Evolutionary conservation across 768 basidiomycete species (phyloP).

Genomic region (Pleurotus sapidus): DNA sequence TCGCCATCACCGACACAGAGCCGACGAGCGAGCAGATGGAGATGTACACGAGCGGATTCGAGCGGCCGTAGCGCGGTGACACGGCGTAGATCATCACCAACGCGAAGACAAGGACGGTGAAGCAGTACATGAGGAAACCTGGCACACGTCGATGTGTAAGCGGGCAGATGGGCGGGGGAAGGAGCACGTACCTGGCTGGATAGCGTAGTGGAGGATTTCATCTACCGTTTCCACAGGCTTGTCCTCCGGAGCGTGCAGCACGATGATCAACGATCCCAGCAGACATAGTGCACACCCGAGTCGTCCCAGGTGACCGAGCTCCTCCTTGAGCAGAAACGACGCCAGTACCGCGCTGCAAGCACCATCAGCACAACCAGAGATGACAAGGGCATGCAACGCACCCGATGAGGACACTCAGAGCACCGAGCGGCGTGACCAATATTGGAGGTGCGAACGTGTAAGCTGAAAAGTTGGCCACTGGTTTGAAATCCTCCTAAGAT

Average conservation of each 20-base stretch:
- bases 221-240: slow-evolving; percentile 91
- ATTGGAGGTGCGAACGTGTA: slow-evolving; percentile 98
- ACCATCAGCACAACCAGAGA: slow-evolving; percentile 2
- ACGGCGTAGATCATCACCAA: slow-evolving; percentile 85
- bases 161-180: background rate
- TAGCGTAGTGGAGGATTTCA: slow-evolving; percentile 87
- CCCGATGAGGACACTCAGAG: slow-evolving; percentile 95
- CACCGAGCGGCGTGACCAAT: slow-evolving; percentile 97
- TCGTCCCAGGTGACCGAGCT: slow-evolving; percentile 89
- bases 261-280: slow-evolving; percentile 89
- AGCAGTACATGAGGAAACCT: slow-evolving; percentile 92
- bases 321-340: slow-evolving; percentile 89
- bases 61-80: slow-evolving; percentile 81
- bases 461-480: slow-evolving; percentile 90
- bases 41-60: slow-evolving; percentile 88
- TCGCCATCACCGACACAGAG: slow-evolving; percentile 96
- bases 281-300: slow-evolving; percentile 82
- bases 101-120: slow-evolving; percentile 78
- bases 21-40: slow-evolving; percentile 97
- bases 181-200: slow-evolving; percentile 74
- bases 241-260: slow-evolving; percentile 96
- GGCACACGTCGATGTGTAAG: background rate
- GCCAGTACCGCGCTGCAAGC: slow-evolving; percentile 81
- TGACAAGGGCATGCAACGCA: slow-evolving; percentile 31
- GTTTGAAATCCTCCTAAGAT: background rate